phyloP scores from a whole-genome alignment of 1,139 yeast genomes.

The Magnusiomyces paraingens region DNA sequence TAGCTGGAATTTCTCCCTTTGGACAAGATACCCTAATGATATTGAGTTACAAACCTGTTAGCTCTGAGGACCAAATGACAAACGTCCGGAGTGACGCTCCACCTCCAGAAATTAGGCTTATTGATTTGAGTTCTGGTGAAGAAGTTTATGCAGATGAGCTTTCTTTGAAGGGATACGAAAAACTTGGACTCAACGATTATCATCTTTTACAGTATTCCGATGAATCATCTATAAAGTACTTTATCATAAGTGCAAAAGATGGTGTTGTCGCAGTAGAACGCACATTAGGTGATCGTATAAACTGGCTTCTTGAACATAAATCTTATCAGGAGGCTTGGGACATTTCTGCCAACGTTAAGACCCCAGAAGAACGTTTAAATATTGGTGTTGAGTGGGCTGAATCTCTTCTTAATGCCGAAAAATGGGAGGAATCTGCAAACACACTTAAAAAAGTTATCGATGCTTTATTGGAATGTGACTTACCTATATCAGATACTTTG shows the following conservation, averaged over 20 bases:
- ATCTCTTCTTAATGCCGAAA: constrained; percentile 41
- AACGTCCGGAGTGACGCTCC: constrained; percentile 18
- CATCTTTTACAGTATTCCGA: constrained; percentile 37
- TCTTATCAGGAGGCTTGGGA: constrained; percentile 68
- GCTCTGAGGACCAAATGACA: constrained; percentile 17
- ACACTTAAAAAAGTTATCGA: constrained; percentile 44
- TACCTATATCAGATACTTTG: background rate
- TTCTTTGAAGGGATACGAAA: constrained; percentile 51
- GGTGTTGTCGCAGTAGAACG: constrained; percentile 70
- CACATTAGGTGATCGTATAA: constrained; percentile 57
- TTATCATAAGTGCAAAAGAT: constrained; percentile 72
- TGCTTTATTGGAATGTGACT: constrained; percentile 24
- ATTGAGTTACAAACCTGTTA: constrained; percentile 37
- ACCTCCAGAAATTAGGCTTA: constrained; percentile 67
- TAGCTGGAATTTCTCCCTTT: constrained; percentile 74
- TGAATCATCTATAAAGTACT: constrained; percentile 42
- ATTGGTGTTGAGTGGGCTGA: constrained; percentile 63
- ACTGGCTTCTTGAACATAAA: constrained; percentile 61
- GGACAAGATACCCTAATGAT: constrained; percentile 34
- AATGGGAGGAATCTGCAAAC: constrained; percentile 53
- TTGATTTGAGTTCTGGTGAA: constrained; percentile 60
- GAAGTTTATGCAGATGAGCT: constrained; percentile 83
- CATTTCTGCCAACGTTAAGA: constrained; percentile 53
- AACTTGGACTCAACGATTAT: constrained; percentile 75
- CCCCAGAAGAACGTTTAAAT: constrained; percentile 45